Evolutionary conservation across 1,139 yeast genomes (phyloP).

Genomic region (Barnettozyma hawaiiensis): DNA sequence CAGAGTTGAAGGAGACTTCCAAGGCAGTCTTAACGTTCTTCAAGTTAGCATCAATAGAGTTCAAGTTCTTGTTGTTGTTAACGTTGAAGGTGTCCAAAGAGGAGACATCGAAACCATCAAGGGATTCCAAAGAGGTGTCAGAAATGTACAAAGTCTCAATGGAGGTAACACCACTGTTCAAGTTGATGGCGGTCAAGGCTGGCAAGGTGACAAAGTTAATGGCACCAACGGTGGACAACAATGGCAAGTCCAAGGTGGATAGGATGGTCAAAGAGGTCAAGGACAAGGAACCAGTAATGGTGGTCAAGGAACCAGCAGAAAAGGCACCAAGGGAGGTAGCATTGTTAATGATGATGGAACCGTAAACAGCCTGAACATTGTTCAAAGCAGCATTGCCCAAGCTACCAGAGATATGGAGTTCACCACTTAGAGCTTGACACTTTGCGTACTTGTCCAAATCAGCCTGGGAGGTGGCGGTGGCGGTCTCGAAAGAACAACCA

Average conservation of each 20-base stretch:
- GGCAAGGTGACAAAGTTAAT: slow-evolving; percentile 80
- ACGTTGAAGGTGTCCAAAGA: slow-evolving; percentile 71
- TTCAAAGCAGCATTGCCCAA: slow-evolving; percentile 53
- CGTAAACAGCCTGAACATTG: slow-evolving; percentile 65
- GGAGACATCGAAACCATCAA: slow-evolving; percentile 76
- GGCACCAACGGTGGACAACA: slow-evolving; percentile 74
- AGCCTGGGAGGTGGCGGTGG: slow-evolving; percentile 71
- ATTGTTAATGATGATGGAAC: slow-evolving; percentile 63
- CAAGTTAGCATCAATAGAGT: slow-evolving; percentile 65
- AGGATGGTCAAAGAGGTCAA: slow-evolving; percentile 65
- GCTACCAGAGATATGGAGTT: slow-evolving; percentile 60
- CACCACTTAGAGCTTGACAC: slow-evolving; percentile 81
- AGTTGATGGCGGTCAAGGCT: slow-evolving; percentile 64
- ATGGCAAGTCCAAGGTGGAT: slow-evolving; percentile 66
- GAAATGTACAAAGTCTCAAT: slow-evolving; percentile 72
- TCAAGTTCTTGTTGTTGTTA: slow-evolving; percentile 79
- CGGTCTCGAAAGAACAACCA: slow-evolving; percentile 39
- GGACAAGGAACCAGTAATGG: slow-evolving; percentile 65
- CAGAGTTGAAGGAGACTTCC: slow-evolving; percentile 81
- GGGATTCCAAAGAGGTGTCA: slow-evolving; percentile 76
- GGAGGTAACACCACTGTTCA: slow-evolving; percentile 67
- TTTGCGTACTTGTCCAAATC: slow-evolving; percentile 68
- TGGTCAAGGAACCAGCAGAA: slow-evolving; percentile 71
- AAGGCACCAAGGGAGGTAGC: slow-evolving; percentile 58
- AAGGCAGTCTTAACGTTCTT: slow-evolving; percentile 67